phyloP scores from a whole-genome alignment of 2,329 filamentous ascomycete species.

The Aspergillus proliferans region DNA sequence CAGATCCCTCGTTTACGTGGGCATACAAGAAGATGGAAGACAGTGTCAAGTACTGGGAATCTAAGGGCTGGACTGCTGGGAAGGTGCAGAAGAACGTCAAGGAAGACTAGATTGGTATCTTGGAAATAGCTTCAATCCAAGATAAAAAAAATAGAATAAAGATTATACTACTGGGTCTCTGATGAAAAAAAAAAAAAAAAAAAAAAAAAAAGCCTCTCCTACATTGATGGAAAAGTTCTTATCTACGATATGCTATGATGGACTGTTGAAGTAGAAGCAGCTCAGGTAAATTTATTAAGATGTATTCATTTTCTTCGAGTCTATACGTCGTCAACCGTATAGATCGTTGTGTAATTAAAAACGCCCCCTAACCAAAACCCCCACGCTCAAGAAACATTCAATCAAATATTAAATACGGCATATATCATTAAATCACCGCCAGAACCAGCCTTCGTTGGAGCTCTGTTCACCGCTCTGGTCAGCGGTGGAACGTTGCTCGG shows the following conservation, averaged over 20 bases:
- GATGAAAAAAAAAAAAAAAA: too few relatives aligned
- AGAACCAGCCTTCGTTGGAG: conserved; percentile 31
- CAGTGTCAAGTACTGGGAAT: conserved; percentile 40
- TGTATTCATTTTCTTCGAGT: too few relatives aligned
- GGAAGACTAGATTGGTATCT: conserved; percentile 16
- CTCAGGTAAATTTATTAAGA: too few relatives aligned
- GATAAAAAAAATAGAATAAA: background rate
- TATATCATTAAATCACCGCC: conserved; percentile 15
- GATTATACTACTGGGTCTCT: background rate
- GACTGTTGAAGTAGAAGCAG: too few relatives aligned
- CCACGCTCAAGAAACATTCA: too few relatives aligned
- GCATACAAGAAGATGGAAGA: conserved; percentile 47
- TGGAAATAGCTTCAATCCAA: background rate
- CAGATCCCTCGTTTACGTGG: conserved; percentile 38
- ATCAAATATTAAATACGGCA: background rate
- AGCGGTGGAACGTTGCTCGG: conserved; percentile 4
- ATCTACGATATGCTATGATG: too few relatives aligned
- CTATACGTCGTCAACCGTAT: too few relatives aligned
- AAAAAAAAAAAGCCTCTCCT: background rate
- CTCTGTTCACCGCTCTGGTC: background rate
- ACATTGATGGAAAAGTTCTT: too few relatives aligned
- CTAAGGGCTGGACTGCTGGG: conserved; percentile 26
- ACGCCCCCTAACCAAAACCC: too few relatives aligned
- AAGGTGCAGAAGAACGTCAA: conserved; percentile 32
- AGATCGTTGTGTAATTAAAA: too few relatives aligned